Evolutionary conservation across 2,329 filamentous ascomycete species (phyloP), one percentile per base, ranked within the genome.

Genomic region (Westerdykella aurantiaca): DNA sequence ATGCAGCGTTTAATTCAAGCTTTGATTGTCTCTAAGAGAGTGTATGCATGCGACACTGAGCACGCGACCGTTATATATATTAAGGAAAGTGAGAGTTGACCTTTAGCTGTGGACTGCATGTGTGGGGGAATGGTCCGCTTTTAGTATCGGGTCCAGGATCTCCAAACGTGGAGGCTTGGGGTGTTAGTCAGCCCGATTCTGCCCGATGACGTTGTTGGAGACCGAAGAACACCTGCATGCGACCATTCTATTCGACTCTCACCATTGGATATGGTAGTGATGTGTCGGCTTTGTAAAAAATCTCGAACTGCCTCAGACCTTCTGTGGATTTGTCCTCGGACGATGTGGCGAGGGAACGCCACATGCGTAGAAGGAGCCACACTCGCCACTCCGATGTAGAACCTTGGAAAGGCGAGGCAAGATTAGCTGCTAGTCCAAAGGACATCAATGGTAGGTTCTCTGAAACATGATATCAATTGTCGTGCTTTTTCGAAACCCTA

Each of bases 61-160:
- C 38, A 33, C 21, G 38, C 38, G 38, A 40, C 22, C n/a, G 13
- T 16, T 40, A 22, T 29, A 40, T 40, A 40, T 14, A 31, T 34
- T 6, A 35, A 34, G 39, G 39, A 14, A 35, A 22, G 31, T 18
- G 12, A 21, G 13, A 34, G 22, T 17, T 6, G 16, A 13, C n/a
- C n/a, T 35, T 35, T 6, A 13, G 6, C 6, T 14, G 33, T 14
- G 9, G 33, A 18, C 13, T 14, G 18, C 18, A 21, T 21, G 18
- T 21, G n/a, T 14, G 33, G 33, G 33, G 33, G n/a, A 35, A 35
- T 12, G 7, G 33, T 18, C 17, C 33, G 33, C 33, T 16, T 35
- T 35, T 35, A 35, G n/a, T 14, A 14, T 35, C 7, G 31, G 31
- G 14, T 13, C 31, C 31, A 33, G 12, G 31, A 33, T 7, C 33